Evolutionary conservation across 2,329 filamentous ascomycete genomes (phyloP).

Genomic region (Colletotrichum endophyticum): DNA sequence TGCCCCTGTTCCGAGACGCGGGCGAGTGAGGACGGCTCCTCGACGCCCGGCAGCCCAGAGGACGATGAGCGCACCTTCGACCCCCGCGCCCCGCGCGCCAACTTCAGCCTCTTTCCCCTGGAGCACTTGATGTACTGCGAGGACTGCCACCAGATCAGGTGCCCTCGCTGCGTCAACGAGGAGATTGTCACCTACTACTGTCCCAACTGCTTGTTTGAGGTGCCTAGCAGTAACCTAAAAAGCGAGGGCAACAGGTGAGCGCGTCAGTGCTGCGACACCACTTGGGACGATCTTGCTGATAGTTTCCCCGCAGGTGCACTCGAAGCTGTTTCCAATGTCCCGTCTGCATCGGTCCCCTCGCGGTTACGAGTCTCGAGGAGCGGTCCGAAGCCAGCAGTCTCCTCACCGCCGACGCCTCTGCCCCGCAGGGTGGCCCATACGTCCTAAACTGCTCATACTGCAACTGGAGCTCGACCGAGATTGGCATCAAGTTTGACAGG

Average conservation of each 20-base stretch:
- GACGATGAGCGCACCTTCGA: slow-evolving; percentile 85
- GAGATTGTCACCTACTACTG: slow-evolving; percentile 97
- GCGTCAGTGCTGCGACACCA: background rate
- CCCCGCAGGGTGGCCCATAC: slow-evolving; percentile 59
- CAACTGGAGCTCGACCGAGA: slow-evolving; percentile 89
- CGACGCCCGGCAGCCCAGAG: slow-evolving; percentile 50
- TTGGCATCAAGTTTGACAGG: slow-evolving; percentile 89
- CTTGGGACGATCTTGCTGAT: background rate
- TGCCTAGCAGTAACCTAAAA: slow-evolving; percentile 89
- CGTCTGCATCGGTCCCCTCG: slow-evolving; percentile 80
- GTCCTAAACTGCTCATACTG: slow-evolving; percentile 89
- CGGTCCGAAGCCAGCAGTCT: slow-evolving; percentile 46
- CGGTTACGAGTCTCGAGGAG: slow-evolving; percentile 73
- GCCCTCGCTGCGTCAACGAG: slow-evolving; percentile 87
- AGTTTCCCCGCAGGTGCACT: slow-evolving; percentile 68
- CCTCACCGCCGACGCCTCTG: slow-evolving; percentile 46
- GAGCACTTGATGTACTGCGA: slow-evolving; percentile 96
- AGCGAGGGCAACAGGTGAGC: slow-evolving; percentile 88
- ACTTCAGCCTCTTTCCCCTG: slow-evolving; percentile 90
- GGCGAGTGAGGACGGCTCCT: slow-evolving; percentile 35
- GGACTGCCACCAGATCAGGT: slow-evolving; percentile 95
- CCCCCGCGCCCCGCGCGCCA: slow-evolving; percentile 81
- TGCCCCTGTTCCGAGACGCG: slow-evolving; percentile 64
- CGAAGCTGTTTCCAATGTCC: slow-evolving; percentile 97
- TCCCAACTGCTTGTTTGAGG: slow-evolving; percentile 93